Conservation (phyloP, 140 eudicot genomes). For the Ambrosia hybrid region DNA sequence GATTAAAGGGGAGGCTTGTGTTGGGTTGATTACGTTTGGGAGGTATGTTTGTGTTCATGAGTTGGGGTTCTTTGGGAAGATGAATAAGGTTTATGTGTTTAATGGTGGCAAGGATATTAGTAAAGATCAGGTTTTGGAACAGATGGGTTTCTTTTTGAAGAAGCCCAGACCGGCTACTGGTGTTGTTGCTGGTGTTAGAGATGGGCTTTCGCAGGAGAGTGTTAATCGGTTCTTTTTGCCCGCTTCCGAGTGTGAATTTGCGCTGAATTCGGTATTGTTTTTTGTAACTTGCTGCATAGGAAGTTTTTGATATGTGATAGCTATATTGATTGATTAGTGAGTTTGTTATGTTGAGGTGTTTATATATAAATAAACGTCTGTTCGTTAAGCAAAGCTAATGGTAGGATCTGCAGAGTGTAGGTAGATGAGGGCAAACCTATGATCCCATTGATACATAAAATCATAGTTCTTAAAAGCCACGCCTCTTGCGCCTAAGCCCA, state of each 20-base stretch:
- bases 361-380: background rate
- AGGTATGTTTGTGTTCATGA: conserved; percentile 88
- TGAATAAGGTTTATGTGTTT: conserved; percentile 78
- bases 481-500: too few species aligned
- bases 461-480: too few species aligned
- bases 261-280: conserved; percentile 65
- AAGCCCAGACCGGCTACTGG: conserved; percentile 73
- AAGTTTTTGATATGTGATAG: background rate
- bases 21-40: conserved; percentile 94
- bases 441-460: too few species aligned
- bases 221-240: conserved; percentile 82
- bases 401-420: too few species aligned
- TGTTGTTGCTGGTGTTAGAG: conserved; percentile 85
- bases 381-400: too few species aligned
- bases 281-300: background rate
- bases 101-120: conserved; percentile 83
- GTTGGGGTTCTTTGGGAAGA: conserved; percentile 71
- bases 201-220: conserved; percentile 87
- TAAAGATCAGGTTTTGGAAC: conserved; percentile 92
- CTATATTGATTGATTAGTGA: background rate
- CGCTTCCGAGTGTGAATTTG: conserved; percentile 89
- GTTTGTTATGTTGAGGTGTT: background rate
- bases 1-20: conserved; percentile 64
- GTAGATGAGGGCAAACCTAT: too few species aligned
- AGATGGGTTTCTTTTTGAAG: conserved; percentile 79